Evolutionary conservation across 2,329 filamentous ascomycete species (phyloP).

Genomic region (Beauveria scarabaeidicola): DNA sequence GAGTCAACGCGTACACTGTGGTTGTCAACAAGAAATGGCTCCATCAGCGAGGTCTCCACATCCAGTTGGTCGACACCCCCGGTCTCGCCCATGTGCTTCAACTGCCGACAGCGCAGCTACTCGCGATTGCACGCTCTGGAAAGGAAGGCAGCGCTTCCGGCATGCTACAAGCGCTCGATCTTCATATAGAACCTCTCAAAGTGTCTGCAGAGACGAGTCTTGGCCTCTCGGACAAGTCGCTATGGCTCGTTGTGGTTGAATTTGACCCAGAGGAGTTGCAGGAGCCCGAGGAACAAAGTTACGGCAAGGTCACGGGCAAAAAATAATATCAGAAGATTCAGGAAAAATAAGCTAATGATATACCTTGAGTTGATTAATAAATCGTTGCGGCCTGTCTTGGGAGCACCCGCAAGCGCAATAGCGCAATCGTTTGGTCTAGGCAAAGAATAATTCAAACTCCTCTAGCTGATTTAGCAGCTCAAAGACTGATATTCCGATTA

Average conservation of each 20-base stretch:
- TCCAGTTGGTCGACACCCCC: conserved; percentile 25
- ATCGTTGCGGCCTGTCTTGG: too few relatives aligned
- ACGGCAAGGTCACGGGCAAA: too few relatives aligned
- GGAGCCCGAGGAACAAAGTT: neutral
- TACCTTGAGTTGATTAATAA: too few relatives aligned
- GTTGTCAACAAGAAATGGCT: conserved; percentile 38
- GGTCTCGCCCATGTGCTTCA: conserved; percentile 14
- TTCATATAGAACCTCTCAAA: conserved; percentile 1
- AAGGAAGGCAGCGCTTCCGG: conserved; percentile 10
- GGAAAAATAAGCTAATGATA: too few relatives aligned
- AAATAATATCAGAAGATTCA: too few relatives aligned
- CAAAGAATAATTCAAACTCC: too few relatives aligned
- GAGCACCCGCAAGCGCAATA: too few relatives aligned
- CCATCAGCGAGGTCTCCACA: conserved; percentile 28
- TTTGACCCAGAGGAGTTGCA: neutral
- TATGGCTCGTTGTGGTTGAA: conserved; percentile 9
- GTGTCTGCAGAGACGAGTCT: neutral
- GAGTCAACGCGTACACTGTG: conserved; percentile 32
- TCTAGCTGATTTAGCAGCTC: too few relatives aligned
- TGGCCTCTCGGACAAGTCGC: conserved; percentile 7
- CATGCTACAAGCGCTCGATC: conserved; percentile 1
- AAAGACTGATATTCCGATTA: too few relatives aligned
- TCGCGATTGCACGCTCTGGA: conserved; percentile 5
- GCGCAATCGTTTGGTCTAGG: too few relatives aligned
- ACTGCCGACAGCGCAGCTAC: conserved; percentile 12